Evolutionary conservation across 2,329 filamentous ascomycete genomes (phyloP), one percentile per base, ranked within the genome.

Genomic region (Aspergillus ustus): DNA sequence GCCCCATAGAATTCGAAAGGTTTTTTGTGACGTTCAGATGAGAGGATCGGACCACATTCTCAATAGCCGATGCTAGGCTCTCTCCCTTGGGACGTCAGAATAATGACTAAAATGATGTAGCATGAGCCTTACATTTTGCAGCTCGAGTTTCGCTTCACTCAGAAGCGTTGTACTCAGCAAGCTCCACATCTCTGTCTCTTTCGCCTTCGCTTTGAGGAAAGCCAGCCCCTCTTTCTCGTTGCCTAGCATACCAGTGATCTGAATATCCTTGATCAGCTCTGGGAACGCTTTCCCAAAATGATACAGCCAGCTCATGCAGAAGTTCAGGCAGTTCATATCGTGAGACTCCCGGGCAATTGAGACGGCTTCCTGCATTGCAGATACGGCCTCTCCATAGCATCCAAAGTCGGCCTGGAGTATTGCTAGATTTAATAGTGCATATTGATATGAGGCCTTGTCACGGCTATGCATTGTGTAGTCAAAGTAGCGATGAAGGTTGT

Each of bases 391-490:
- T 45, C 87, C 86, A 74, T 93, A 89, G 73, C 92, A 97, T 51
- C 93, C 93, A 80, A 98, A 98, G 75, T 98, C 95, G 17, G 93
- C 92, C 72, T 99, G 94, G 4, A 98, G 84, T 37, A 97, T 92
- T 3, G 93, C 94, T 61, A 97, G 85, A 72, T 97, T 97, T 72
- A 99, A 88, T 15, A 98, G 81, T 0, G 95, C 95, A 73, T 97
- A 97, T 73, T 98, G 95, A 72, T 99, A 98, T 70, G 93, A 93
- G 5, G 91, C 86, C 25, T 91, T 89, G 70, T 96, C 91, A 63
- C 88, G 83, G 67, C 88, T 91, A 70, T 95, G 91, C 87, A 96
- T 93, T 1, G 93, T 95, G 76, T 97, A 97, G 75, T 99, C 95
- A 70, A 97, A 99, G 76, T 97, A 99, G 55, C 92, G 89, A 75